Evolutionary conservation across 1,139 yeast genomes (phyloP), one percentile per base, ranked within the genome.

Genomic region (Protomyces pachydermus): DNA sequence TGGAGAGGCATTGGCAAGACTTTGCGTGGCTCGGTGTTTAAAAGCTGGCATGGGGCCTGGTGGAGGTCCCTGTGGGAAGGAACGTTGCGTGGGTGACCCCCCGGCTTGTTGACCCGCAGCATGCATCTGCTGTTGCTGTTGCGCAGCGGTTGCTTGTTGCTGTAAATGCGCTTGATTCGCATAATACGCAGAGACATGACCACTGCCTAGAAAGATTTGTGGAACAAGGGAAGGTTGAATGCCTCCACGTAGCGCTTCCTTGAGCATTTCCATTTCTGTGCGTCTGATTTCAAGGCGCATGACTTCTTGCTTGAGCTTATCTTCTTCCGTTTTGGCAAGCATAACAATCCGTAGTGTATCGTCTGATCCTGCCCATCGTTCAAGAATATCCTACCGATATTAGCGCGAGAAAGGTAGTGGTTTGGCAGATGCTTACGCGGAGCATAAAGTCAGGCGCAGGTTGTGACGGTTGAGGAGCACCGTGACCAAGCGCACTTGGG

Each of bases 331-430:
- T 52, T 61, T 61, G 38, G 65, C 58, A 35, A 53, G 51, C 64
- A 65, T 53, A 50, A 65, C 61, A 34, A 58, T 42, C 39, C 65
- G 67, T 6, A 65, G 63, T 10, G 67, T 65, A 39, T 65, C 67
- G 38, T 65, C 67, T 38, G 62, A 56, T n/a, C 67, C 67, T 9
- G 55, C 58, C 67, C 67, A 64, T 23, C 67, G 66, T 54, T 65
- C 67, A 25, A 65, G 64, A 23, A 65, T 65, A 32, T 65, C 62
- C 62, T 58, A 20, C 34, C 12, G 12, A 3, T 28, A 28, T 28
- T 28, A 28, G 32, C 32, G 32, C 25, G 18, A 50, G 14, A 58
- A 60, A 38, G 45, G 51, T 18, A 16, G 25, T 8, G 14, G 46
- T 56, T 14, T 39, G 45, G 38, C 18, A 37, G 54, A 37, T 39